Evolutionary conservation across 495 filamentous ascomycete genomes (phyloP), one percentile per base, ranked within the genome.

Genomic region (Penicillium paradoxum): DNA sequence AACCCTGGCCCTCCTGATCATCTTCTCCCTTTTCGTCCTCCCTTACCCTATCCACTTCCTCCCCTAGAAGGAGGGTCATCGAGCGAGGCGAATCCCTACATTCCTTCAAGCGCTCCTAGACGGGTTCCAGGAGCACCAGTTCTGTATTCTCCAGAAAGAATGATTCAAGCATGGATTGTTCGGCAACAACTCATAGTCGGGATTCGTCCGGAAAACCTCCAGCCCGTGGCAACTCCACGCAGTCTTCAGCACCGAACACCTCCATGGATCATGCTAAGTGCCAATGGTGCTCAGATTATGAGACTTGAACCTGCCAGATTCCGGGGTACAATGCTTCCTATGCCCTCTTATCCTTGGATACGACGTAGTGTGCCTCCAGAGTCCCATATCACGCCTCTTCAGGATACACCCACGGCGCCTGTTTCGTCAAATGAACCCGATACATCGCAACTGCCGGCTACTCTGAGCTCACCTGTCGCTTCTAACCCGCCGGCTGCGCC

Each of bases 101-200:
- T 1, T 9, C 15, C 17, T 10, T 8, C 43, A 38, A 18, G 10
- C 2, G 13, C 14, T 9, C n/a, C 25, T 8, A 14, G 7, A 19
- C 14, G 7, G 3, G 4, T 38, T n/a, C 17, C 45, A 11, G 24
- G 22, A 24, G 25, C 3, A 10, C 6, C 24, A n/a, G 13, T 24
- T 8, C 11, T n/a, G 4, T 45, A 51, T 25, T 13, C 3, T 9
- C 13, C 46, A 14, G 45, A 32, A 1, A 19, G 57, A n/a, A 39
- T 37, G 6, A 49, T 72, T 8, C 66, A 71, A 39, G 54, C 45
- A 9, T 68, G 62, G 34, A 58, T 73, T n/a, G 48, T 72, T 21
- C 60, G 60, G 7, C 60, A 67, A 49, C 71, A 73, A 45, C 38
- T 60, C 1, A 4, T 68, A 3, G 69, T 57, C 3, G 71, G 71